A percentile compares a stretch with the other conserved stretches of the same genome.
These are phyloP conservation scores for Solioccasus polychromus DNA, from an alignment of 768 basidiomycete genomes.

Conservation along the genomic window DNA sequence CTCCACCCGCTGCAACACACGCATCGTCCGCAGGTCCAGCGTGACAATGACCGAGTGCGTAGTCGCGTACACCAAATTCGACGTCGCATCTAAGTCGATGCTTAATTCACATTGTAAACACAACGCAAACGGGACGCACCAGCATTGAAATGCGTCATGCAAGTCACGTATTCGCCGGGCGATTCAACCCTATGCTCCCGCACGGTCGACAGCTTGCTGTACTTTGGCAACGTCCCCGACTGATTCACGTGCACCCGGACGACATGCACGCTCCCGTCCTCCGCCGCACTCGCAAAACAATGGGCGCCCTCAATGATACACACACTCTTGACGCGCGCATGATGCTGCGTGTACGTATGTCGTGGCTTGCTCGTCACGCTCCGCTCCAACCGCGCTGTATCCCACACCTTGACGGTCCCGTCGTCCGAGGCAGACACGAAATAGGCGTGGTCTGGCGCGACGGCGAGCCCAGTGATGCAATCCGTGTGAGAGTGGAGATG, in stretches of 20 bases:
- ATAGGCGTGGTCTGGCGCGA: conserved; percentile 92
- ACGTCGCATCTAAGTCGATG: conserved; percentile 55
- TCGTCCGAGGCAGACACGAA: conserved; percentile 94
- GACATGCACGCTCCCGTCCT: conserved; percentile 80
- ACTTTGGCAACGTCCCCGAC: conserved; percentile 74
- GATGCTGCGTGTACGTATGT: conserved; percentile 68
- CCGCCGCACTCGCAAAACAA: conserved; percentile 85
- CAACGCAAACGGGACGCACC: conserved; percentile 40
- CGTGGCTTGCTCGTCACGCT: conserved; percentile 87
- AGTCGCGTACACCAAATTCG: conserved; percentile 83
- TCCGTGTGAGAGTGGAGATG: conserved; percentile 84
- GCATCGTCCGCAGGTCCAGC: conserved; percentile 85
- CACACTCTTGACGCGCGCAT: conserved; percentile 63
- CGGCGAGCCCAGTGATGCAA: conserved; percentile 73
- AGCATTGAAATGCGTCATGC: conserved; percentile 77
- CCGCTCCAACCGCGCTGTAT: conserved; percentile 87
- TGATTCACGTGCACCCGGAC: conserved; percentile 77
- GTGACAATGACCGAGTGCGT: conserved; percentile 73
- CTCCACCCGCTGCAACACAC: conserved; percentile 68
- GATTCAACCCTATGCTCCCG: conserved; percentile 75
- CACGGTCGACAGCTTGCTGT: conserved; percentile 74
- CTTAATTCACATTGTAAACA: neutral
- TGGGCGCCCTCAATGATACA: conserved; percentile 85
- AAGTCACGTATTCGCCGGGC: conserved; percentile 77
- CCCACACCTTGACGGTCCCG: conserved; percentile 91